Conservation (phyloP, 495 filamentous ascomycete species). For the Penicillium odoratum region DNA sequence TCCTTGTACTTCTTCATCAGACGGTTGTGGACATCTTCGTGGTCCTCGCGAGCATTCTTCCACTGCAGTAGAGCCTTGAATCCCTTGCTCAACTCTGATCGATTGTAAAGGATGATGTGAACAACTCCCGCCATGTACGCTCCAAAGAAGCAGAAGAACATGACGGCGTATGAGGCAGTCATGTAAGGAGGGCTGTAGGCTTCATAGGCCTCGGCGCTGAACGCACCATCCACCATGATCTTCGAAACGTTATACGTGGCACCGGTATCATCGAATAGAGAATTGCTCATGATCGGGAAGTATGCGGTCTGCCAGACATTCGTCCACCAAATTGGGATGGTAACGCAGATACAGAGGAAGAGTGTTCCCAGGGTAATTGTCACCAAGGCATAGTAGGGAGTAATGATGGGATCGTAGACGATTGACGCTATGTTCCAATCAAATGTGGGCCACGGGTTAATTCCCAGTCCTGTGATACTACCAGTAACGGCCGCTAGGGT, state of each 20-base stretch:
- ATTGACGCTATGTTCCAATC: slow-evolving; percentile 62
- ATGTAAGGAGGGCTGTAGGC: slow-evolving; percentile 76
- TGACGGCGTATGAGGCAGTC: slow-evolving; percentile 75
- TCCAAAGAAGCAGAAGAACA: slow-evolving; percentile 49
- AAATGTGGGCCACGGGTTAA: slow-evolving; percentile 53
- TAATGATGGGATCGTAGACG: slow-evolving; percentile 55
- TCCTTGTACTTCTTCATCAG: slow-evolving; percentile 55
- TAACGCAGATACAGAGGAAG: slow-evolving; percentile 42
- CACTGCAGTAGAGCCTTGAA: slow-evolving; percentile 36
- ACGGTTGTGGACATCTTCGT: slow-evolving; percentile 59
- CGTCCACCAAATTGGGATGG: slow-evolving; percentile 45
- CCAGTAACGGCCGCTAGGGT: slow-evolving; percentile 47
- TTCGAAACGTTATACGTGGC: slow-evolving; percentile 45
- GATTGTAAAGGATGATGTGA: slow-evolving; percentile 47
- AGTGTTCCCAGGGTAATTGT: slow-evolving; percentile 48
- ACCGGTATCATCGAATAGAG: slow-evolving; percentile 50
- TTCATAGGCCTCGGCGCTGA: slow-evolving; percentile 69
- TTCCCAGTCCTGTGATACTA: slow-evolving; percentile 46
- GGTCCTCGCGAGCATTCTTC: slow-evolving; percentile 46
- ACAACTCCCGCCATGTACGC: slow-evolving; percentile 37
- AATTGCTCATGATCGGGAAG: slow-evolving; percentile 45
- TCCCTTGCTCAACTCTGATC: slow-evolving; percentile 42
- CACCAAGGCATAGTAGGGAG: slow-evolving; percentile 56
- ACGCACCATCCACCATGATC: slow-evolving; percentile 54
- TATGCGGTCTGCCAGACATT: slow-evolving; percentile 45